Base-by-base conservation (phyloP, 768 basidiomycete genomes). In the Rossbeevera mucosa region DNA sequence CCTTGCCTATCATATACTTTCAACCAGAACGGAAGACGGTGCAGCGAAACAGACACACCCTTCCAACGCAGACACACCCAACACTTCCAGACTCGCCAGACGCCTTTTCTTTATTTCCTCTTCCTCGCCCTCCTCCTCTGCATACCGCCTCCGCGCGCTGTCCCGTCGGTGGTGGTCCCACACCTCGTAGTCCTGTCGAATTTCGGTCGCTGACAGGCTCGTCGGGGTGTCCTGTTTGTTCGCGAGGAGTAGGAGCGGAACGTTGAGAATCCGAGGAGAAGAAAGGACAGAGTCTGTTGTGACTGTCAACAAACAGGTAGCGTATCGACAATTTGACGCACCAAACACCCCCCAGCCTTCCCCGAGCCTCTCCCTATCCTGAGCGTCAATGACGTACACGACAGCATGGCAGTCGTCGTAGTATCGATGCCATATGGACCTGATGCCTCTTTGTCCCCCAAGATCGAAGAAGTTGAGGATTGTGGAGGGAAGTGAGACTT, bases 271-370 rank as follows among this genome's bases (percentile, higher is more conserved):
- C 60, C 92, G 87, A 0, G 91, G 94, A 1, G 89, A 83, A 14
- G 88, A 90, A 14, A 96, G 81, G 6, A 97, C 93, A 7, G 81
- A 77, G 61, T 96, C 93, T 84, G 70, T 48, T 16, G 28, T 12
- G 13, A 9, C n/a, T 7, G 31, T 28, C 44, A 47, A 42, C 9
- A 16, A 42, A 22, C 4, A 12, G 13, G 22, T 5, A 16, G 7
- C 13, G n/a, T 22, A 3, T 38, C 9, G 21, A n/a, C 5, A 7
- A n/a, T 9, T 9, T 13, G 25, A 48, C 89, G 52, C 69, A 96
- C 95, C 94, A 61, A 99, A 98, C 7, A 93, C 94, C 57, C 92
- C 89, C 95, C 95, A 98, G 14, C 92, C 91, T 75, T 98, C 96
- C 44, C 85, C 81, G 24, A 98, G 74, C 33, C 95, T 75, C 62